A percentile compares a stretch with the other conserved stretches of the same genome.
These are phyloP conservation scores for Pichia sp. DNA, from an alignment of 1,139 yeast genomes.

Conservation along the genomic window DNA sequence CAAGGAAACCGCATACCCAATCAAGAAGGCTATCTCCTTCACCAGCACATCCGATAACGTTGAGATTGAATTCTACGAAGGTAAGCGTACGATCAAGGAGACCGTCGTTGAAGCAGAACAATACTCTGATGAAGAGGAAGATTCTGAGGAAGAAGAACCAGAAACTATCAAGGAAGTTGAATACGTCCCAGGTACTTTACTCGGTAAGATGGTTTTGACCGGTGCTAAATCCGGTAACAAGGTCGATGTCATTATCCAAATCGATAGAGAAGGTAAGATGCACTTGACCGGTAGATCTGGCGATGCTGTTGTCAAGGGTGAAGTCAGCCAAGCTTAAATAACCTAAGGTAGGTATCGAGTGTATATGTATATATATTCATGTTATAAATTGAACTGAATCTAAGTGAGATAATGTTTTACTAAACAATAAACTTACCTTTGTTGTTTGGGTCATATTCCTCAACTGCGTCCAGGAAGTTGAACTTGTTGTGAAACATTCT, in stretches of 20 bases:
- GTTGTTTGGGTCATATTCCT: conserved; percentile 6
- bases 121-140: conserved; percentile 35
- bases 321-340: conserved; percentile 26
- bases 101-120: conserved; percentile 60
- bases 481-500: conserved; percentile 12
- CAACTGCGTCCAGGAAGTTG: conserved; percentile 17
- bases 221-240: conserved; percentile 61
- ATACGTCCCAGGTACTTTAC: conserved; percentile 63
- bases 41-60: conserved; percentile 61
- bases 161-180: conserved; percentile 46
- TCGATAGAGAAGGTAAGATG: conserved; percentile 77
- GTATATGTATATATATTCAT: not conserved
- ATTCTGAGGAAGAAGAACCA: conserved; percentile 49
- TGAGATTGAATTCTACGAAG: conserved; percentile 73
- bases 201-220: conserved; percentile 74
- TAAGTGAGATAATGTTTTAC: not conserved
- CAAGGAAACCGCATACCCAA: conserved; percentile 88
- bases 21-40: conserved; percentile 66
- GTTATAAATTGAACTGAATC: not conserved
- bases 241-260: conserved; percentile 76
- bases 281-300: conserved; percentile 82
- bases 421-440: conserved; percentile 7
- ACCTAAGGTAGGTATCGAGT: not conserved
- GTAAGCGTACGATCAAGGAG: conserved; percentile 72
- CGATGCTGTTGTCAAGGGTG: conserved; percentile 45